Evolutionary conservation across 495 filamentous ascomycete species (phyloP).

Genomic region (Bacidia gigantensis): DNA sequence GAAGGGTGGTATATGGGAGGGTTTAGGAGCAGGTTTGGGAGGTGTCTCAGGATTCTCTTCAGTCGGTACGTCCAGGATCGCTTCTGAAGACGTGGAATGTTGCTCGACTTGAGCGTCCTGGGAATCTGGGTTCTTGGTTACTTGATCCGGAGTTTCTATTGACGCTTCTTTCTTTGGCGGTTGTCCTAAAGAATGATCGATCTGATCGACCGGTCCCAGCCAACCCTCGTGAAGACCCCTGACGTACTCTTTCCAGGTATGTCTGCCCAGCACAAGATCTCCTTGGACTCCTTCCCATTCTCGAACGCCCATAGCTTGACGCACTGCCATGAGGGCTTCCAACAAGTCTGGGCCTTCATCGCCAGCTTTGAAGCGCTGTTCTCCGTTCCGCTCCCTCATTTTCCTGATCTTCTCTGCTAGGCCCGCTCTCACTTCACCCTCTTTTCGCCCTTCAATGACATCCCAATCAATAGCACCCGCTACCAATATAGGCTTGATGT

Average conservation of each 20-base stretch:
- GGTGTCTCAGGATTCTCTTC: slow-evolving; percentile 3
- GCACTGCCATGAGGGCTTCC: slow-evolving; percentile 40
- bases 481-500: slow-evolving; percentile 84
- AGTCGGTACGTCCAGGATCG: neutral
- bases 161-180: neutral
- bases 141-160: neutral
- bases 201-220: slow-evolving; percentile 68
- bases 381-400: slow-evolving; percentile 41
- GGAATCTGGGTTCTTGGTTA: neutral
- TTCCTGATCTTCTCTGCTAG: slow-evolving; percentile 72
- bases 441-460: slow-evolving; percentile 76
- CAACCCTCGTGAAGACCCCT: slow-evolving; percentile 90
- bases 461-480: slow-evolving; percentile 89
- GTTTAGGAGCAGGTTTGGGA: slow-evolving; percentile 39
- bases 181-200: slow-evolving; percentile 20
- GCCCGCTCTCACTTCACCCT: slow-evolving; percentile 74
- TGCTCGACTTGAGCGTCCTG: neutral
- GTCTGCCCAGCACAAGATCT: slow-evolving; percentile 78
- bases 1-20: slow-evolving; percentile 39
- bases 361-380: slow-evolving; percentile 28
- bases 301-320: slow-evolving; percentile 45
- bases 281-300: slow-evolving; percentile 63
- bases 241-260: slow-evolving; percentile 97
- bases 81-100: neutral
- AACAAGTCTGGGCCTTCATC: slow-evolving; percentile 32